Evolutionary conservation across 2,329 filamentous ascomycete genomes (phyloP).

Genomic region (Colletotrichum aenigma): DNA sequence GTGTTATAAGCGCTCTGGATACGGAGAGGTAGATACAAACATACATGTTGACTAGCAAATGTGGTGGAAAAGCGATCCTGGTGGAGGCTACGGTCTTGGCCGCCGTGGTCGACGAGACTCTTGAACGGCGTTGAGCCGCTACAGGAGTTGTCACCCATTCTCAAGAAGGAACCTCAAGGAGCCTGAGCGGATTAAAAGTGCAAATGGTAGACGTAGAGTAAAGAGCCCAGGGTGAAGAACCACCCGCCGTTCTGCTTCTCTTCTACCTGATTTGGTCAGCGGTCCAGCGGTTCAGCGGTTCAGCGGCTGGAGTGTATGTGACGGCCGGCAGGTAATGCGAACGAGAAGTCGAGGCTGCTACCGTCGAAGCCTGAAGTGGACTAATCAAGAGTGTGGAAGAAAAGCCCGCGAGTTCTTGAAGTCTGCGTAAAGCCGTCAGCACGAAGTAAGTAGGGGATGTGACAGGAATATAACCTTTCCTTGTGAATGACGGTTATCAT

Average conservation of each 20-base stretch:
- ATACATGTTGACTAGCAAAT: not conserved
- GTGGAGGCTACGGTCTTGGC: constrained; percentile 44
- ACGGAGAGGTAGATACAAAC: not conserved
- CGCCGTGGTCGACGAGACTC: constrained; percentile 44
- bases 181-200: not conserved
- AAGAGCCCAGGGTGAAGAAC: not conserved
- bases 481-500: not conserved
- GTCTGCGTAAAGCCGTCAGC: not conserved
- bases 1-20: not conserved
- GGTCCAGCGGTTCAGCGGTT: not conserved
- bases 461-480: not conserved
- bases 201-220: not conserved
- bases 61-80: constrained; percentile 39
- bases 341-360: not conserved
- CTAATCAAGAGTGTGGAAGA: not conserved
- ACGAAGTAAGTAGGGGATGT: not conserved
- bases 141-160: constrained; percentile 46
- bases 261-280: not conserved
- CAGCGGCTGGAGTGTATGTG: not conserved
- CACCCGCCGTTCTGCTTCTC: not conserved
- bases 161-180: not conserved
- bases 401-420: not conserved
- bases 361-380: not conserved
- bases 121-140: constrained; percentile 48
- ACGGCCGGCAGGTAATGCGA: not conserved